Evolutionary conservation across 31 red algal species (phyloP), one percentile per base, ranked within the genome.

Genomic region (Pterothamnion heteromorphum): DNA sequence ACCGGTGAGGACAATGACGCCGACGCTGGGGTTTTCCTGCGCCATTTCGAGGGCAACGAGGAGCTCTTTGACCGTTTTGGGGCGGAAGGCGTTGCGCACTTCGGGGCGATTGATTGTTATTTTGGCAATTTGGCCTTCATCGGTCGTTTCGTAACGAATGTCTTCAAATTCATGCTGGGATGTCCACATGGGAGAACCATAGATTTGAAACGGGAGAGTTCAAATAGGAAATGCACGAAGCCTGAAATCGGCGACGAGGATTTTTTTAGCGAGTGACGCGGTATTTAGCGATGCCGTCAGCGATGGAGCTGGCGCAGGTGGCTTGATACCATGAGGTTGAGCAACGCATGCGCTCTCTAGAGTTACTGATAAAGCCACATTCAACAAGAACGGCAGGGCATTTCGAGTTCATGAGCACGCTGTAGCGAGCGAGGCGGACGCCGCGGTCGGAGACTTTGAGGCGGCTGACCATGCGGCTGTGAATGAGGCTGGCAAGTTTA

Each of bases 21-120:
- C 92, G 9, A 95, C 74, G 43, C 57, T n/a, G 3, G 96, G 94
- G 22, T 39, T 43, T 35, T 97, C 92, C 43, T 92, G 92, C 0
- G 89, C 93, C 57, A 87, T 84, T 3, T 30, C 36, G 4, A 97
- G 92, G 1, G 90, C 94, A 32, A 91, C 82, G 26, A 92, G 90
- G 41, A 97, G 24, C 43, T 97, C 96, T 0, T 80, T 43, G 0
- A 97, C 87, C 1, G 96, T 97, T 24, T 31, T 89, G 2, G 96
- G 96, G 26, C 96, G 96, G 82, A 97, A 97, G 43, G 96, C 94
- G 78, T 97, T 97, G 31, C 76, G 94, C 3, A 94, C 92, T 0
- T 44, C 22, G 21, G 96, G 96, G 32, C 96, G 94, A 35, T 27
- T 36, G 33, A 97, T 97, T 1, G 96, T 97, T 3, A 95, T 92